Evolutionary conservation across 768 basidiomycete genomes (phyloP).

Genomic region (Phaffia tasmanica): DNA sequence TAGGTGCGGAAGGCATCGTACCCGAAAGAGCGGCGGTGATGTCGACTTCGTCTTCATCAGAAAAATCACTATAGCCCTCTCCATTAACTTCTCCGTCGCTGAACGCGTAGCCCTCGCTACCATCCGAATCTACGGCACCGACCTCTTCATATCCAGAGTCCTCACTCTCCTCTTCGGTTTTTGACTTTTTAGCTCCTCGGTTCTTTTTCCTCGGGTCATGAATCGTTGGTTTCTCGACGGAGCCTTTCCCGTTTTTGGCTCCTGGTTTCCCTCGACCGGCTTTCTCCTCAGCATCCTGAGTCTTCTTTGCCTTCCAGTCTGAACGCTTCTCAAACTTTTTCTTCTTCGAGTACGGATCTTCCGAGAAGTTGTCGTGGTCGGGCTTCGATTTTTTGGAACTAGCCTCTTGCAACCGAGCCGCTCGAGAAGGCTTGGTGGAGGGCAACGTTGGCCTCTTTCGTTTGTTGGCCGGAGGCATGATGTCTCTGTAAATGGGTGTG

Average conservation of each 20-base stretch:
- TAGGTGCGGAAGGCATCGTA: constrained; percentile 11
- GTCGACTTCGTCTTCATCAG: constrained; percentile 21
- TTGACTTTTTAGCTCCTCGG: constrained; percentile 5
- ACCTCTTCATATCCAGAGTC: constrained; percentile 26
- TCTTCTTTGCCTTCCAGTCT: constrained; percentile 9
- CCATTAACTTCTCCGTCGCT: constrained; percentile 1
- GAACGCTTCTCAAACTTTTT: constrained; percentile 14
- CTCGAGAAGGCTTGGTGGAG: constrained; percentile 10
- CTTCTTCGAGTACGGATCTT: constrained; percentile 2
- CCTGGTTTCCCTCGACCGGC: constrained; percentile 1
- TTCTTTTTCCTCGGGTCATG: constrained; percentile 1
- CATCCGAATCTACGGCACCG: constrained; percentile 9
- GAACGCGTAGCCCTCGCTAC: constrained; percentile 4
- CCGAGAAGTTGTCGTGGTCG: neutral
- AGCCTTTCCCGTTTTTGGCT: constrained; percentile 4
- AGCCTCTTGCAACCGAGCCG: constrained; percentile 5
- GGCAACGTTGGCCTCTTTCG: constrained; percentile 21
- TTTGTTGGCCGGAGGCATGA: constrained; percentile 1
- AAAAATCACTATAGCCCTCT: neutral
- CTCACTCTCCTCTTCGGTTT: constrained; percentile 20
- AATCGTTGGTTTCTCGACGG: neutral
- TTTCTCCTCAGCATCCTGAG: constrained; percentile 10
- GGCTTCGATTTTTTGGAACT: constrained; percentile 3
- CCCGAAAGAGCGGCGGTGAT: constrained; percentile 23
- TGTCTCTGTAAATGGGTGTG: no score